Evolutionary conservation across 2,329 filamentous ascomycete genomes (phyloP).

Genomic region (Oidium heveae): DNA sequence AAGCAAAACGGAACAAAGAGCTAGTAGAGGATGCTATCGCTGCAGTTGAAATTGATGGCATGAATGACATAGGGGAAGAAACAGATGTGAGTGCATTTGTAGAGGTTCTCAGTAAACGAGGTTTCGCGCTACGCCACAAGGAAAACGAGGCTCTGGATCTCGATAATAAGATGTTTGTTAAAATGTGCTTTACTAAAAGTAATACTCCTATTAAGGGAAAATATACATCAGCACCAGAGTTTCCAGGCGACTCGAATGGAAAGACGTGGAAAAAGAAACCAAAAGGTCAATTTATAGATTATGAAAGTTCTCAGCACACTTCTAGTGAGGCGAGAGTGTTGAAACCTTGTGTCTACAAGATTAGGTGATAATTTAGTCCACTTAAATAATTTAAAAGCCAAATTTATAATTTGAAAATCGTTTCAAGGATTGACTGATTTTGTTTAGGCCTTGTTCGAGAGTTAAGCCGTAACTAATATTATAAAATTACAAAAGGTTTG

Average conservation of each 20-base stretch:
- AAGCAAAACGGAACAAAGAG: constrained; percentile 18
- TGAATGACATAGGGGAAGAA: constrained; percentile 36
- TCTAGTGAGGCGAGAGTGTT: constrained; percentile 40
- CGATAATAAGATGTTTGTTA: constrained; percentile 94
- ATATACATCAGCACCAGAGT: constrained; percentile 23
- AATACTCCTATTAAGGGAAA: constrained; percentile 52
- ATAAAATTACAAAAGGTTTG: too few relatives aligned
- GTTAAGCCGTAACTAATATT: too few relatives aligned
- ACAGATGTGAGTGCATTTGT: constrained; percentile 78
- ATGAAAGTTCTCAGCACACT: constrained; percentile 30
- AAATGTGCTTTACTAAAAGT: constrained; percentile 84
- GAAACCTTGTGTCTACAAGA: constrained; percentile 93
- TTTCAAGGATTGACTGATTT: too few relatives aligned
- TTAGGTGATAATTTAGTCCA: constrained; percentile 21
- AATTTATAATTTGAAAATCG: too few relatives aligned
- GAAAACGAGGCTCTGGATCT: constrained; percentile 42
- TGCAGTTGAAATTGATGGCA: constrained; percentile 46
- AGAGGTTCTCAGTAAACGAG: constrained; percentile 52
- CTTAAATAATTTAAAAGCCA: too few relatives aligned
- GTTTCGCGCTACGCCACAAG: constrained; percentile 57
- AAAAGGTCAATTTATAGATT: constrained; percentile 50
- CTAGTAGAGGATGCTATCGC: constrained; percentile 28
- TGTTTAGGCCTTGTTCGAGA: too few relatives aligned
- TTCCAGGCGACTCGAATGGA: constrained; percentile 25
- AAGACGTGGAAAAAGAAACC: constrained; percentile 37